phyloP scores from a whole-genome alignment of 2,329 filamentous ascomycete species.

The Xylaria sp. region DNA sequence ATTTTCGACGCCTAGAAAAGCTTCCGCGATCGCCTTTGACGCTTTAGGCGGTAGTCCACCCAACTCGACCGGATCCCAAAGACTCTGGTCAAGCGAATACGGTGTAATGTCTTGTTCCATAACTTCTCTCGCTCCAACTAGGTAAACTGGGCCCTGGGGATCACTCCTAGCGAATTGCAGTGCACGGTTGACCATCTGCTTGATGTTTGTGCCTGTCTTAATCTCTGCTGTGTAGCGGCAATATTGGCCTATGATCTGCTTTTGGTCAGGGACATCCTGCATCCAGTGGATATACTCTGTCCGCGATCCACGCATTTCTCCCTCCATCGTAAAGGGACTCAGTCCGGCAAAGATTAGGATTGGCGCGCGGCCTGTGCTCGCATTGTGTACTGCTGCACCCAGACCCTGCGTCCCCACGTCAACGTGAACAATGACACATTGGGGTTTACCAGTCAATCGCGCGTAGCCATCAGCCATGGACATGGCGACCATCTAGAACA shows the following conservation, averaged over 20 bases:
- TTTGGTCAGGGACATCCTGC: slow-evolving; percentile 84
- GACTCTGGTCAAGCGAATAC: slow-evolving; percentile 72
- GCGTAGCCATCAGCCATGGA: slow-evolving; percentile 88
- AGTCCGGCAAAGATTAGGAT: slow-evolving; percentile 82
- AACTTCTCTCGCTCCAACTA: slow-evolving; percentile 80
- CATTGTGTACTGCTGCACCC: slow-evolving; percentile 81
- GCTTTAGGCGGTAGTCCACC: slow-evolving; percentile 66
- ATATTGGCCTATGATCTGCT: slow-evolving; percentile 83
- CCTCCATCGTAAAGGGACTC: slow-evolving; percentile 79
- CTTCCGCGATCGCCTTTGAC: slow-evolving; percentile 68
- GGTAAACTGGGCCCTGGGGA: slow-evolving; percentile 82
- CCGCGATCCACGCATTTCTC: slow-evolving; percentile 78
- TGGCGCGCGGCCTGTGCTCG: slow-evolving; percentile 77
- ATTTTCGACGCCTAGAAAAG: slow-evolving; percentile 70
- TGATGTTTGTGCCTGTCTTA: slow-evolving; percentile 84
- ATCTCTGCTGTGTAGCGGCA: slow-evolving; percentile 86
- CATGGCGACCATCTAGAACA: slow-evolving; percentile 78
- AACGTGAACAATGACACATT: slow-evolving; percentile 82
- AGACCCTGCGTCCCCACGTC: slow-evolving; percentile 85
- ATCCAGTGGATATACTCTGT: slow-evolving; percentile 91
- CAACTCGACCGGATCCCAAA: slow-evolving; percentile 77
- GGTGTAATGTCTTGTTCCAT: slow-evolving; percentile 86
- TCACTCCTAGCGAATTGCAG: slow-evolving; percentile 82
- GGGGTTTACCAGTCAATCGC: slow-evolving; percentile 74
- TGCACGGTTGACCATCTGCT: slow-evolving; percentile 88